Base-by-base conservation (phyloP, 129 eudicot genomes). In the Scalesia atractyloides region DNA sequence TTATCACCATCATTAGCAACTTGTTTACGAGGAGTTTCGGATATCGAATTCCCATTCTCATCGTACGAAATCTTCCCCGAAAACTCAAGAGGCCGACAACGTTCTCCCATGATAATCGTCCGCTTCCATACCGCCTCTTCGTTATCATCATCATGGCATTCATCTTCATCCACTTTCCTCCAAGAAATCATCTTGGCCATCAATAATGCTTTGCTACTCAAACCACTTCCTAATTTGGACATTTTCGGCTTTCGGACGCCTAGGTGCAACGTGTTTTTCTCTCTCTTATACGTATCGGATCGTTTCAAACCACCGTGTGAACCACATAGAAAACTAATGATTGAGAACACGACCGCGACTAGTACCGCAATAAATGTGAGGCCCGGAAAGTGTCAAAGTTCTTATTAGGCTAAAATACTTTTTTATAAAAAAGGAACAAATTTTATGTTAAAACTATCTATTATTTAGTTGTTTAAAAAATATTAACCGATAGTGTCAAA, bases 81-180 rank as follows among this genome's bases (percentile, higher is more conserved):
- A 77, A 89, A 89, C 41, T 92, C 88, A 12, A 92, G 52, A 8
- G 98, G 95, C 19, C 89, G 87, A 48, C 96, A 92, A 65, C 88
- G 73, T 57, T 84, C 98, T 13, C 98, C 96, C 85, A 73, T 92
- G 17, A 92, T 89, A 41, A 92, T 92, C 0, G 90, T 82, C 74
- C 86, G 87, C 81, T 78, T 89, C 98, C 98, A 92, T 59, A 92
- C 73, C 4, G 84, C 95, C 48, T 84, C 88, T 48, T 83, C 85
- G 30, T 86, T 82, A 34, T 56, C 73, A 19, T 54, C 57, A 4
- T 48, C 73, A 0, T 76, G 68, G 36, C 70, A 78, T 37, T 52
- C 78, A 7, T 39, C 82, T 9, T 84, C 79, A n/a, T 83, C 74
- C 56, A 69, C 89, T 71, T 89, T 89, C 72, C 86, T 78, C 95